A percentile compares a stretch with the other conserved stretches of the same genome.
Evolutionary conservation across 2,329 filamentous ascomycete species (phyloP).

Genomic region (Botryotinia convoluta): DNA sequence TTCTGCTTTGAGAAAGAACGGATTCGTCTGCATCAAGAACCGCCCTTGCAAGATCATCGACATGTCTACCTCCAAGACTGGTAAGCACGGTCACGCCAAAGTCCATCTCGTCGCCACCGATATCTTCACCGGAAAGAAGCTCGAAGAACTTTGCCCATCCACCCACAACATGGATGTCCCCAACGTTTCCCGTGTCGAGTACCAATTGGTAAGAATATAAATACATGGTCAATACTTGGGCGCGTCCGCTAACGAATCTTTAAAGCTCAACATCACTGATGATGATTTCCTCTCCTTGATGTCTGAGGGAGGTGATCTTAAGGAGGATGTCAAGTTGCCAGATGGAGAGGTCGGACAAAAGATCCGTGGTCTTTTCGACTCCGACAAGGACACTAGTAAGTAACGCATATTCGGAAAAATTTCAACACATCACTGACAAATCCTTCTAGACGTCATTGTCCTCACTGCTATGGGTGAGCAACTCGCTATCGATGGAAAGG

Average conservation of each 20-base stretch:
- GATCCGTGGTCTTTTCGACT: slow-evolving; percentile 78
- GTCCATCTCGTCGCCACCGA: slow-evolving; percentile 97
- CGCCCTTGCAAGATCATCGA: slow-evolving; percentile 99
- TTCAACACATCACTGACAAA: slow-evolving; percentile 13
- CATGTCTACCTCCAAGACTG: slow-evolving; percentile 99
- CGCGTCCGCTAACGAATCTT: not conserved
- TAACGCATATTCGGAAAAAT: slow-evolving; percentile 32
- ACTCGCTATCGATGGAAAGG: slow-evolving; percentile 88
- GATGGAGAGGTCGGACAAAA: slow-evolving; percentile 85
- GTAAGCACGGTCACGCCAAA: slow-evolving; percentile 99
- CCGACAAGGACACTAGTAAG: slow-evolving; percentile 95
- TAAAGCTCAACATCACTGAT: slow-evolving; percentile 87
- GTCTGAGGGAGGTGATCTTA: slow-evolving; percentile 78
- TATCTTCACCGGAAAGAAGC: slow-evolving; percentile 99
- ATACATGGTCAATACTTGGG: not conserved
- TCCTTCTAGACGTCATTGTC: slow-evolving; percentile 73
- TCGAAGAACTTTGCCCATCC: slow-evolving; percentile 97
- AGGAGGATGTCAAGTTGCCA: slow-evolving; percentile 93
- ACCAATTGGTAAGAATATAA: slow-evolving; percentile 80
- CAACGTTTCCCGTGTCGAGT: slow-evolving; percentile 86
- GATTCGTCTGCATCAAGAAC: slow-evolving; percentile 96
- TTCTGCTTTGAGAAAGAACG: slow-evolving; percentile 99
- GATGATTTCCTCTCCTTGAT: slow-evolving; percentile 95
- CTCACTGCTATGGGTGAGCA: slow-evolving; percentile 97
- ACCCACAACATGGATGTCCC: slow-evolving; percentile 99